Conservation (phyloP, 169 alveolate species). For the Amoebophrya sp. region DNA sequence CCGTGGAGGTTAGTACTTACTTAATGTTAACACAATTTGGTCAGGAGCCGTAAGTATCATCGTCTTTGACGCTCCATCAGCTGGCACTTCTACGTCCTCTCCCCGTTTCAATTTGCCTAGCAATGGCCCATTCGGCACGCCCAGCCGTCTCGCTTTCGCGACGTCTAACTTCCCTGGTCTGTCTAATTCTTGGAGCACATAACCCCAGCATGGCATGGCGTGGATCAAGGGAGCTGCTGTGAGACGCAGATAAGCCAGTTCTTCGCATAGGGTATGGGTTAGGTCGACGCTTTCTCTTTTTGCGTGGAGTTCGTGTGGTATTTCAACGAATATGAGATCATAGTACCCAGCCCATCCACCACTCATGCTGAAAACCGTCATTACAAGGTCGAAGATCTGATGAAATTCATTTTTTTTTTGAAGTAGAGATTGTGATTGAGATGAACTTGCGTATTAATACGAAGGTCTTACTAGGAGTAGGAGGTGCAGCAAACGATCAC, state of each 20-base stretch:
- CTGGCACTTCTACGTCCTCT: no score
- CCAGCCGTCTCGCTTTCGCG: not conserved
- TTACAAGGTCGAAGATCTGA: not conserved
- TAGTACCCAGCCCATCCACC: constrained; percentile 32
- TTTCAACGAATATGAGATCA: not conserved
- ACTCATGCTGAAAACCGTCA: not conserved
- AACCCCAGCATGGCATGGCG: not conserved
- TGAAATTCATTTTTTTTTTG: no score
- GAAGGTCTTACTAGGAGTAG: no score
- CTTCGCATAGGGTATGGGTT: not conserved
- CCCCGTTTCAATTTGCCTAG: not conserved
- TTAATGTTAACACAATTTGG: no score
- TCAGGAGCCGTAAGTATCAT: no score
- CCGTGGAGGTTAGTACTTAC: no score
- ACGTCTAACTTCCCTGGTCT: not conserved
- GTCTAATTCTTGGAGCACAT: not conserved
- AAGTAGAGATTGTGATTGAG: not conserved
- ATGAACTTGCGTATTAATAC: no score
- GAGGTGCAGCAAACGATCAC: no score
- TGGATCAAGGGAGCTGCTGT: not conserved
- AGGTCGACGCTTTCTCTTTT: not conserved
- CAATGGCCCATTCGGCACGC: not conserved
- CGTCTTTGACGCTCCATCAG: no score
- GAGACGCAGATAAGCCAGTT: not conserved
- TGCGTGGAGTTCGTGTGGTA: not conserved